Evolutionary conservation across 1,139 yeast species (phyloP), one percentile per base, ranked within the genome.

Genomic region (Taphrina confusa): DNA sequence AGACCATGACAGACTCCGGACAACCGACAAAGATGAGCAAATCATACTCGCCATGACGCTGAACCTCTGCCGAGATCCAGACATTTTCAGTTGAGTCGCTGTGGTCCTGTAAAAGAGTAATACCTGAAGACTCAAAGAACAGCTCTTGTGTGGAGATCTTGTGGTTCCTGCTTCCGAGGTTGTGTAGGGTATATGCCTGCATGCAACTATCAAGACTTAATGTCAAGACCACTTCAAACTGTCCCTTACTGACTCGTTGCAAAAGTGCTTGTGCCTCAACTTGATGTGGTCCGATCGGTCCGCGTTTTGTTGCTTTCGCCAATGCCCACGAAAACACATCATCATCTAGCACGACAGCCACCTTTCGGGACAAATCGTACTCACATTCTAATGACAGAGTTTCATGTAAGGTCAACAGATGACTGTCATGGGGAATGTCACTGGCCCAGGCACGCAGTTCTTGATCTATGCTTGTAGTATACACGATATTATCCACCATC

Each of bases 401-500:
- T 12, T 62, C 60, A 62, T 65, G 63, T 55, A 66, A 59, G 28
- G 65, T 67, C 63, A 64, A 63, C 40, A 52, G 60, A 49, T 47
- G 67, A 46, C 49, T 65, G 55, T 57, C 65, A 60, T 59, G 62
- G 5, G 66, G 61, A 42, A 84, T 90, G 69, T 79, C 83, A 9
- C 87, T 82, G 0, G 89, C 81, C 90, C 94, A 90, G 0, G 87
- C 79, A 25, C 90, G 76, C 45, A 91, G 69, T 11, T 77, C 73
- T 5, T 77, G 73, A 64, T 84, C 85, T 33, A 77, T 74, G 22
- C 87, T 76, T 22, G 82, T 67, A 0, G 95, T 82, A 68, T 85
- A 87, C 6, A 88, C 71, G 20, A 81, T 73, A 66, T 82, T 71
- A 27, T 67, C 72, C 37, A 69, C 64, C 52, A 57, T 63, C 23